Evolutionary conservation across 2,329 filamentous ascomycete genomes (phyloP).

Genomic region (Trichophyton equinum): DNA sequence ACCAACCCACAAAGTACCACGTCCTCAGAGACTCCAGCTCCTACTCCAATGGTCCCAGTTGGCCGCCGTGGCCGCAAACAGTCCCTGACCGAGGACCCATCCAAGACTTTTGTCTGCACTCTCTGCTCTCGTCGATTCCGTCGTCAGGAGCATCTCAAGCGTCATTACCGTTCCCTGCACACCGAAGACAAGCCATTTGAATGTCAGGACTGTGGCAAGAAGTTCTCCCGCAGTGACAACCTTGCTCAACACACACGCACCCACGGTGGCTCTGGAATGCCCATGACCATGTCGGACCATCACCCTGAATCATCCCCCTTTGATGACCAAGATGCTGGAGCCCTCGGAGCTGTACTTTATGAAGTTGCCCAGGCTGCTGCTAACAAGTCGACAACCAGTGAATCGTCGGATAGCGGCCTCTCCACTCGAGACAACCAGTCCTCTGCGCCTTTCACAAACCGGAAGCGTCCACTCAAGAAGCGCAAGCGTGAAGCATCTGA

Average conservation of each 20-base stretch:
- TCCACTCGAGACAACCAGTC: slow-evolving; percentile 18
- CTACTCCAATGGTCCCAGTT: slow-evolving; percentile 39
- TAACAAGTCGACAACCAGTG: slow-evolving; percentile 41
- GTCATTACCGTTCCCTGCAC: slow-evolving; percentile 95
- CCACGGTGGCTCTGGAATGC: slow-evolving; percentile 76
- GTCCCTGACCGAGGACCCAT: slow-evolving; percentile 91
- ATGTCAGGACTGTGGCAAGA: slow-evolving; percentile 96
- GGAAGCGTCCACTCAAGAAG: slow-evolving; percentile 56
- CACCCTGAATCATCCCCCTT: slow-evolving; percentile 38
- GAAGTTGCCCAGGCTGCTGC: slow-evolving; percentile 64
- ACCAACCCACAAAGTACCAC: slow-evolving; percentile 37
- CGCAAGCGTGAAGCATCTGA: slow-evolving; percentile 48
- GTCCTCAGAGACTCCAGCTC: slow-evolving; percentile 27
- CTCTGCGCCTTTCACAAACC: slow-evolving; percentile 24
- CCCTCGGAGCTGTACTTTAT: slow-evolving; percentile 66
- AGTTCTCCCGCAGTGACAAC: slow-evolving; percentile 97
- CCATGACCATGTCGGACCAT: slow-evolving; percentile 76
- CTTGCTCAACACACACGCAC: slow-evolving; percentile 90
- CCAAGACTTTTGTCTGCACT: slow-evolving; percentile 95
- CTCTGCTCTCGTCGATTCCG: slow-evolving; percentile 95
- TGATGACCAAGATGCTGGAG: slow-evolving; percentile 49
- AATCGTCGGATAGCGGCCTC: slow-evolving; percentile 29
- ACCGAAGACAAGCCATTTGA: slow-evolving; percentile 98
- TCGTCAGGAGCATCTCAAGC: slow-evolving; percentile 95
- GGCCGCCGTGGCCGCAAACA: slow-evolving; percentile 97